Conservation (phyloP, 164 flowering plant species). For the Magnolia kwangsiensis region DNA sequence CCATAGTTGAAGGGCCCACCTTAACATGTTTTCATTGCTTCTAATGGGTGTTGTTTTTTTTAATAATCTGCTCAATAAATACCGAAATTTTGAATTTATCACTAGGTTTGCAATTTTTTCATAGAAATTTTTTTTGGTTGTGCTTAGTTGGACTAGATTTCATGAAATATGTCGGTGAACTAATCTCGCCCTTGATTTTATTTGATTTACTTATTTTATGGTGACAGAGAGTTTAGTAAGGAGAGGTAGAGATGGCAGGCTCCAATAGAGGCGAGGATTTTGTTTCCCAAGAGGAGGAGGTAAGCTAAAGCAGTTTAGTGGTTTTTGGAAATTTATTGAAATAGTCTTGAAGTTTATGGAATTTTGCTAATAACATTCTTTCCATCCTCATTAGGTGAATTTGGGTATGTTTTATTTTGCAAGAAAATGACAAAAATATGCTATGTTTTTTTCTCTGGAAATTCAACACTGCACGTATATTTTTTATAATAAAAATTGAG, state of each 20-base stretch:
- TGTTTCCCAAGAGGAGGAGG: slow-evolving; percentile 8
- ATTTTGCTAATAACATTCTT: neutral
- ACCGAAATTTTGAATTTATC: too few relatives aligned
- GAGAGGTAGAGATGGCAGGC: slow-evolving; percentile 11
- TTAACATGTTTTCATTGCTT: too few relatives aligned
- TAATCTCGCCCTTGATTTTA: neutral
- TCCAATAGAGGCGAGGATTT: slow-evolving; percentile 7
- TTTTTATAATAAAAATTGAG: too few relatives aligned
- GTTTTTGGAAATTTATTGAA: too few relatives aligned
- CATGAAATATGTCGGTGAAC: too few relatives aligned
- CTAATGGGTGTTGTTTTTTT: too few relatives aligned
- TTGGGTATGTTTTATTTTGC: neutral
- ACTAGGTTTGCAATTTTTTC: too few relatives aligned
- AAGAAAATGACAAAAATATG: neutral
- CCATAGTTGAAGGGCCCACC: too few relatives aligned
- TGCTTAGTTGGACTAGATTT: too few relatives aligned
- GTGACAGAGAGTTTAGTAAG: neutral
- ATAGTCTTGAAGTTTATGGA: neutral
- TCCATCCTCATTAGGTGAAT: neutral
- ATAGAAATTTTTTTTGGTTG: too few relatives aligned
- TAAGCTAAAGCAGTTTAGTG: neutral
- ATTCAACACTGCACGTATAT: neutral
- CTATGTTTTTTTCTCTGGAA: neutral
- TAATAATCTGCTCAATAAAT: too few relatives aligned
- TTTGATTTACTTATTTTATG: neutral